Evolutionary conservation across 2,329 filamentous ascomycete species (phyloP), one percentile per base, ranked within the genome.

Genomic region (Paradendryphiella salina): DNA sequence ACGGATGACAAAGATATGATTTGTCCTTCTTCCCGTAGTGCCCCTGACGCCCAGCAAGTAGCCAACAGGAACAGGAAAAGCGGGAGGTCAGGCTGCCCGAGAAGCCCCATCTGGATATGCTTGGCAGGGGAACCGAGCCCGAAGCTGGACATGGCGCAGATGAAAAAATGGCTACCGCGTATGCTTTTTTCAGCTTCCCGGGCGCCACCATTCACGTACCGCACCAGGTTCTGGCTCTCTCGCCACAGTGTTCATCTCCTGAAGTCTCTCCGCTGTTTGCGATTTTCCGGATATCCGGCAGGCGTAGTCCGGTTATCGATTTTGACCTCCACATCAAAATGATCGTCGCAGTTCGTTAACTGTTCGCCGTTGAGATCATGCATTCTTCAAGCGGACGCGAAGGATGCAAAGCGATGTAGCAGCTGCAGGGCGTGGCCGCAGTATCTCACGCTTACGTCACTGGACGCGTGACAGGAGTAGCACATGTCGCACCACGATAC

Each of bases 101-200:
- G 10, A 46, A 41, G 41, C 28, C 44, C 54, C 56, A 56, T 59
- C 45, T 37, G 50, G 21, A 46, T 21, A 15, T 28, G 23, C 69
- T 72, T 72, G 67, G 67, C 69, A 72, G 67, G 69, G 63, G 64
- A 61, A 50, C 28, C 13, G 48, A 36, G 41, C 48, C 32, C 44
- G 14, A 28, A 36, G 40, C 6, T 39, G 58, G 50, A 38, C 35
- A 45, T 18, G 50, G 49, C 55, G 53, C 50, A 31, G 28, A 51
- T 21, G 41, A 51, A 56, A 51, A 56, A 47, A 34, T 44, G 47
- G 51, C 42, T 31, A 28, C 33, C 26, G 53, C 54, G 14, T 13
- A 35, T 28, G 39, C 40, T 54, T 46, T 46, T 42, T 45, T 23
- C 52, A 43, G 46, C 23, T 32, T 26, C 36, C 39, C 18, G 10